A percentile compares a stretch with the other conserved stretches of the same genome.
Conservation (phyloP, 73 alveolate species). For the Stentor roeselii region DNA sequence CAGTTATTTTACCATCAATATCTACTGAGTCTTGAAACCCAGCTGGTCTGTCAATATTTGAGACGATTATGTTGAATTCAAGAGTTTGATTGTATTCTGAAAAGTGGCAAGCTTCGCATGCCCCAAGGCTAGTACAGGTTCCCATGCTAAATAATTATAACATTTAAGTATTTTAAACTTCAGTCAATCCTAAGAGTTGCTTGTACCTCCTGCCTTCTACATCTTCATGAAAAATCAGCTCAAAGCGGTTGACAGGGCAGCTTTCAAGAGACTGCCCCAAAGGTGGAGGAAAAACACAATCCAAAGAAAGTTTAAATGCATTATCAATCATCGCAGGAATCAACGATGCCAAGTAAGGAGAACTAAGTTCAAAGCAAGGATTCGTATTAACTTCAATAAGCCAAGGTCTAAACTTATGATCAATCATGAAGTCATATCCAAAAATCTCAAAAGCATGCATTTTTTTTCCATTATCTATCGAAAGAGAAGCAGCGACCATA, state of each 20-base stretch:
- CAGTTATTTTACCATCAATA: no score
- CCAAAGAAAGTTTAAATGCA: slow-evolving; percentile 70
- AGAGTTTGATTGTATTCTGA: no score
- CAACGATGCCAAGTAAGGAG: slow-evolving; percentile 29
- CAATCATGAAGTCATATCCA: slow-evolving; percentile 85
- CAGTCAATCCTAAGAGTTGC: no score
- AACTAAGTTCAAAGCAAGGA: slow-evolving; percentile 72
- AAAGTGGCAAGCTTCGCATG: no score
- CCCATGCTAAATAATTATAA: no score
- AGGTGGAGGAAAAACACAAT: slow-evolving; percentile 60
- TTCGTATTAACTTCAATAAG: slow-evolving; percentile 82
- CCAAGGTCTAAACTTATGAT: slow-evolving; percentile 71
- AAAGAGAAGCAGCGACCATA: not conserved
- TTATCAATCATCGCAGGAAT: slow-evolving; percentile 66
- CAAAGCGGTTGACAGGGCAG: not conserved
- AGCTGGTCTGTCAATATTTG: no score
- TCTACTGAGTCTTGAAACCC: no score
- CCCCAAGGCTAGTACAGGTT: no score
- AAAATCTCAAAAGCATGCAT: slow-evolving; percentile 71
- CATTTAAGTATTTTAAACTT: no score
- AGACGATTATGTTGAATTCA: no score
- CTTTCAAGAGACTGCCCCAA: not conserved
- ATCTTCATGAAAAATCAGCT: slow-evolving; percentile 4
- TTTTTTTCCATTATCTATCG: slow-evolving; percentile 48
- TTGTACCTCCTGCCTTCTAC: not conserved